Evolutionary conservation across 257 asterid species (phyloP).

Genomic region (Plantago ovata): DNA sequence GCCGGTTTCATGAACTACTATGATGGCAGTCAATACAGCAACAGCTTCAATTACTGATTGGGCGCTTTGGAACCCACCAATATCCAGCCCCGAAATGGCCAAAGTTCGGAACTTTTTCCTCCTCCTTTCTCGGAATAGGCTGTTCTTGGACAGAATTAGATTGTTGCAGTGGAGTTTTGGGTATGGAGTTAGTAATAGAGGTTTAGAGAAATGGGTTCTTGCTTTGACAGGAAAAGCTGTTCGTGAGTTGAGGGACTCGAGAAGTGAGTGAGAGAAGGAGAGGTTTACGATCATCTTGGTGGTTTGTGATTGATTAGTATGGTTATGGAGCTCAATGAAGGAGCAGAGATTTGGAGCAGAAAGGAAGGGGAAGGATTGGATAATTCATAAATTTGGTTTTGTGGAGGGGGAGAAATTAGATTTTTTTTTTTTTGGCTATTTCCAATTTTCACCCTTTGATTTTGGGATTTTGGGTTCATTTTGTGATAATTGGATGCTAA

Average conservation of each 20-base stretch:
- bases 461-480: no score
- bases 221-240: conserved; percentile 32
- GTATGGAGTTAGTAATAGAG: conserved; percentile 24
- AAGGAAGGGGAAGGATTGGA: background rate
- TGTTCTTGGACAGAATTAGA: conserved; percentile 26
- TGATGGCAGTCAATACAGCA: conserved; percentile 77
- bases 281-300: conserved; percentile 60
- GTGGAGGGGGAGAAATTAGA: background rate
- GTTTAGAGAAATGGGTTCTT: conserved; percentile 38
- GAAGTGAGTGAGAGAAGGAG: conserved; percentile 40
- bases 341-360: background rate
- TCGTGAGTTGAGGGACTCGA: conserved; percentile 40
- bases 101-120: conserved; percentile 34
- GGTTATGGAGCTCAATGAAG: background rate
- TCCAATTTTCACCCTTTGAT: no score
- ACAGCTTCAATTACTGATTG: conserved; percentile 80
- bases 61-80: conserved; percentile 61
- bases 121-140: conserved; percentile 25
- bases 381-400: conserved; percentile 1
- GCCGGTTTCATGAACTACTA: conserved; percentile 86
- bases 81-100: conserved; percentile 64
- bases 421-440: background rate
- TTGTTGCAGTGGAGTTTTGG: conserved; percentile 33
- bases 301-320: conserved; percentile 14
- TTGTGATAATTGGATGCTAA: no score